phyloP scores from a whole-genome alignment of 2,329 filamentous ascomycete genomes.

The Ophiostoma angusticollis region DNA sequence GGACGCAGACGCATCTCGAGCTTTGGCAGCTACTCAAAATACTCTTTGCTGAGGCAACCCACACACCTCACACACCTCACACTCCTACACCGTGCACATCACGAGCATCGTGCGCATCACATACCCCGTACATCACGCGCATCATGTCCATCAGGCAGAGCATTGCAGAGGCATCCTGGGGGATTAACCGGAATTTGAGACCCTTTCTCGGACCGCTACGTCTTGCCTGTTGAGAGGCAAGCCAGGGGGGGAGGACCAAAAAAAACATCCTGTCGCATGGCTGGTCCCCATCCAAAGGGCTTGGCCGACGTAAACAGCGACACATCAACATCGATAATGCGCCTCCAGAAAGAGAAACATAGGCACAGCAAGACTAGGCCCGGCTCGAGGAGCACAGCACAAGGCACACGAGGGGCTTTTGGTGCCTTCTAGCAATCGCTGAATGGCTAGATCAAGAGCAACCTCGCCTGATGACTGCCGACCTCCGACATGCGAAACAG shows the following conservation, averaged over 20 bases:
- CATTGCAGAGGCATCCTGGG: not conserved
- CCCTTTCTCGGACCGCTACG: too few species aligned
- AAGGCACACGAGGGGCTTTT: not conserved
- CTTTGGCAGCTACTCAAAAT: too few species aligned
- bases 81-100: not conserved
- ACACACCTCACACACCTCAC: not conserved
- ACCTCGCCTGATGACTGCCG: conserved; percentile 7
- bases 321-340: not conserved
- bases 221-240: not conserved
- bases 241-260: not conserved
- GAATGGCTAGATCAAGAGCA: not conserved
- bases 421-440: too few species aligned
- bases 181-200: not conserved
- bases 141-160: not conserved
- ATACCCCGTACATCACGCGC: not conserved
- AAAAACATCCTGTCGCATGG: too few species aligned
- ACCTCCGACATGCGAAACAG: conserved; percentile 16
- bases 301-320: too few species aligned
- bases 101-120: conserved; percentile 3
- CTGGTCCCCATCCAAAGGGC: too few species aligned
- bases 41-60: not conserved
- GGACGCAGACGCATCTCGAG: too few species aligned
- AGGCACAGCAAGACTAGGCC: not conserved
- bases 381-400: not conserved
- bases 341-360: not conserved